Base-by-base conservation (phyloP, 768 basidiomycete genomes). In the Cystofilobasidium bisporidii region DNA sequence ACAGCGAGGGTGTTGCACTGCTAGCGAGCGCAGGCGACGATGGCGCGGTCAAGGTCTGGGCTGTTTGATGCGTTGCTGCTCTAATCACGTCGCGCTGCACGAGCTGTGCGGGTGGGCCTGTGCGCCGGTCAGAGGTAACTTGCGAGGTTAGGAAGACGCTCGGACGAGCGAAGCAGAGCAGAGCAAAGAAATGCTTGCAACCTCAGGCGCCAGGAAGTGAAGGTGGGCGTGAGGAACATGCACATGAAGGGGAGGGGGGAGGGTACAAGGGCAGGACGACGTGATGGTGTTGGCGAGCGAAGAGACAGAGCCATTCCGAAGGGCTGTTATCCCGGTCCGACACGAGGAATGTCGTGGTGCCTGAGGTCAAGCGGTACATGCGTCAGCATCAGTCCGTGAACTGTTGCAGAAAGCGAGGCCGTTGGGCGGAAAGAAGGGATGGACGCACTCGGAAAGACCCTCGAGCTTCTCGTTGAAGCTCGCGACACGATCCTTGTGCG, bases 401-500 rank as follows among this genome's bases (percentile, higher is more conserved):
- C 40, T 22, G 40, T 32, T n/a, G 17, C 20, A 50, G 22, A 26
- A 50, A 20, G 22, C 10, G 22, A 8, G 48, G 10, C 8, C 24
- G 24, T 8, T 50, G 24, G 12, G 6, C 9, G 24, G 22, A 20
- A 26, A 11, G 50, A 47, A 1, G 30, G 14, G 41, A n/a, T 38
- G 41, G n/a, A 68, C 67, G 81, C 92, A 91, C 79, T 93, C 91
- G 76, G 87, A 89, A 66, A 92, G 82, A 67, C 83, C 79, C 78
- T 93, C 91, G 12, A 96, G 81, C 75, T 92, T 88, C 30, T 82
- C 73, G 74, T 96, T 96, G 73, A 93, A 90, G 73, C 92, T 90
- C 71, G 83, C 85, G 43, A 96, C 91, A 50, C 91, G 86, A 69
- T 96, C 91, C 78, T 96, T 96, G 79, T 96, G 91, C 9, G 88